Base-by-base conservation (phyloP, 768 basidiomycete genomes). In the Lyophyllum semitale region DNA sequence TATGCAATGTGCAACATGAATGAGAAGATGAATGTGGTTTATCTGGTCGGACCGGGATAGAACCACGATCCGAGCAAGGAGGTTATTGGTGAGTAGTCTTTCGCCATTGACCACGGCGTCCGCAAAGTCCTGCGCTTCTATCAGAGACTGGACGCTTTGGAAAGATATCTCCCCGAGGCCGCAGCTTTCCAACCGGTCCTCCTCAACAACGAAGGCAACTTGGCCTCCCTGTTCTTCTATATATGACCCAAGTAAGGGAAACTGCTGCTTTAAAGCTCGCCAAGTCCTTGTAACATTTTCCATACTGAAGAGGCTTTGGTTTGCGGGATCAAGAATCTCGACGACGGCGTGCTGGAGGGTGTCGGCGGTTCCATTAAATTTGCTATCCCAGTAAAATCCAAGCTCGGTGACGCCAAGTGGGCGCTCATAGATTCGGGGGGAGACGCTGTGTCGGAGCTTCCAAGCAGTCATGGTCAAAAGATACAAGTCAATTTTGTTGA, bases 1-100 rank as follows among this genome's bases (percentile, higher is more conserved):
- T 40, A 85, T 77, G 45, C 69, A 67, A 62, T 87, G 84, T 0
- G 82, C 74, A 15, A 74, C 65, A 37, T 75, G 62, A 20, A 81
- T 61, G 23, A 82, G 48, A 43, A 83, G 37, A 57, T 84, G 79
- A 45, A 77, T 67, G 6, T 54, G 63, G 17, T 70, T 67, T 1
- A 66, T 47, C 12, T 63, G 54, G 59, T 79, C 81, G 5, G 63
- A 66, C 52, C 75, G 74, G 48, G 62, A 67, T 20, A 81, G 68
- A 51, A 84, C 62, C 44, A 74, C 68, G 1, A 84, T 35, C 22
- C 75, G 73, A 3, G 75, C 73, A 7, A 81, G 69, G 11, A 78
- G 53, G 15, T 75, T 58, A 55, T 76, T 66, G n/a, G 79, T 78
- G 15, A 84, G 72, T 25, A 61, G 54, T n/a, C 69, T 66, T 17